These are phyloP conservation scores for Penicillium olsonii DNA, from an alignment of 2,329 filamentous ascomycete genomes.

Conservation along the genomic window DNA sequence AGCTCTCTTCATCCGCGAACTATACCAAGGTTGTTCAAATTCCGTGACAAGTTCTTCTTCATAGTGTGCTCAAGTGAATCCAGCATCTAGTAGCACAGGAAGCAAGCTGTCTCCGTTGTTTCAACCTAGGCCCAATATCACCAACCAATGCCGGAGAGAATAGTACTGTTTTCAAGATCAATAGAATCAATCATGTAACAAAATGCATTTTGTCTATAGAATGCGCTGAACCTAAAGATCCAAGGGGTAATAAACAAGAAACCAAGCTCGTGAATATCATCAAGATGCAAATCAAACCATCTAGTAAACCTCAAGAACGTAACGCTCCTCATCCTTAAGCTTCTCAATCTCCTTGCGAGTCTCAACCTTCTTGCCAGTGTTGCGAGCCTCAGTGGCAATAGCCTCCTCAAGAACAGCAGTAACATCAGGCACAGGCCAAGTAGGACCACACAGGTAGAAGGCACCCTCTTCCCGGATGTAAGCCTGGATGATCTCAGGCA, in stretches of 20 bases:
- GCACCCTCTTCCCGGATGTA: slow-evolving; percentile 86
- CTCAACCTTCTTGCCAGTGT: slow-evolving; percentile 74
- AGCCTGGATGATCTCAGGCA: slow-evolving; percentile 78
- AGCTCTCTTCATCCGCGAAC: too few relatives aligned
- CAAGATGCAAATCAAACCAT: slow-evolving; percentile 6
- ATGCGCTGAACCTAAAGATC: slow-evolving; percentile 25
- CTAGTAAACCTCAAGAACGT: slow-evolving; percentile 96
- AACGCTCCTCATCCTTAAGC: slow-evolving; percentile 90
- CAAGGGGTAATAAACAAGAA: slow-evolving; percentile 21
- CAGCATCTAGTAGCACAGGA: too few relatives aligned
- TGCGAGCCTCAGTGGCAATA: slow-evolving; percentile 72
- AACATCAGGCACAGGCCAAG: slow-evolving; percentile 97
- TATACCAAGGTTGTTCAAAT: too few relatives aligned
- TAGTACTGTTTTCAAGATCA: too few relatives aligned
- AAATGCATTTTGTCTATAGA: slow-evolving; percentile 21
- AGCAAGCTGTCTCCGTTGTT: too few relatives aligned
- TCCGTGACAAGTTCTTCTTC: too few relatives aligned
- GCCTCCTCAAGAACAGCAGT: slow-evolving; percentile 93
- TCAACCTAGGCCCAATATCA: too few relatives aligned
- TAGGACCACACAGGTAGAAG: slow-evolving; percentile 97
- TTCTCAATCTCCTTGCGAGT: slow-evolving; percentile 89
- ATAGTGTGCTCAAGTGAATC: too few relatives aligned
- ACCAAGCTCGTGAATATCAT: slow-evolving; percentile 20
- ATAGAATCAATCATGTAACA: background rate
- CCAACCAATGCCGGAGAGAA: too few relatives aligned